Evolutionary conservation across 2,329 filamentous ascomycete genomes (phyloP).

Genomic region (Rhynchosporium agropyri): DNA sequence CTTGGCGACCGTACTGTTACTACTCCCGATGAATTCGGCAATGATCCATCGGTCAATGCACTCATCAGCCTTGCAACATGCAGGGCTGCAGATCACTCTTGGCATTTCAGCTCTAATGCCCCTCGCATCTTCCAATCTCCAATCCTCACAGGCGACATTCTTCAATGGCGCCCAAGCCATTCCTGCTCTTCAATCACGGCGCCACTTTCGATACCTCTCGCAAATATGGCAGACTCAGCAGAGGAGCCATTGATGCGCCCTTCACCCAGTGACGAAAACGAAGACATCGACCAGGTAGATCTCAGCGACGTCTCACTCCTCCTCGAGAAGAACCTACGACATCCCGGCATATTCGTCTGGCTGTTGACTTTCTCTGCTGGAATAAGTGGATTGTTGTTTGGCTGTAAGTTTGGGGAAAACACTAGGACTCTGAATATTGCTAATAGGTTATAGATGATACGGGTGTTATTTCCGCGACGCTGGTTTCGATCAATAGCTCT

Average conservation of each 20-base stretch:
- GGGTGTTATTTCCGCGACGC: constrained; percentile 67
- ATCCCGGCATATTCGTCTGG: constrained; percentile 56
- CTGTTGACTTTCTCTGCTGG: constrained; percentile 65
- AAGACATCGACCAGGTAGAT: constrained; percentile 28
- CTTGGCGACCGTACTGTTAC: too few relatives aligned
- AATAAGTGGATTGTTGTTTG: constrained; percentile 69
- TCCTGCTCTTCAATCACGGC: constrained; percentile 18
- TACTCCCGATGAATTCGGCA: too few relatives aligned
- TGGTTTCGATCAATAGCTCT: constrained; percentile 64
- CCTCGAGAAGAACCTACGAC: constrained; percentile 38
- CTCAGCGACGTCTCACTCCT: constrained; percentile 34
- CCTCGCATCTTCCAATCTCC: constrained; percentile 5
- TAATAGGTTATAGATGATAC: constrained; percentile 35
- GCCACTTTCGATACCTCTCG: constrained; percentile 28
- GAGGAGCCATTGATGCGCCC: constrained; percentile 39
- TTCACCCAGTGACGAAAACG: constrained; percentile 25
- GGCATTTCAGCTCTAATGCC: background rate
- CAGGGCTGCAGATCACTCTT: background rate
- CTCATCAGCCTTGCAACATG: constrained; percentile 9
- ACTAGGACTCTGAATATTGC: background rate
- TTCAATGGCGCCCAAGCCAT: constrained; percentile 22
- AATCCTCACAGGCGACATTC: background rate
- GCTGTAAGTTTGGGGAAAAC: constrained; percentile 53
- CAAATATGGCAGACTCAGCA: constrained; percentile 37
- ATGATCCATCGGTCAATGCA: too few relatives aligned